Percentiles rank a stretch among this genome's conserved stretches.
Conservation (phyloP, 306 rosid genomes). For the Abrus pulchellus region DNA sequence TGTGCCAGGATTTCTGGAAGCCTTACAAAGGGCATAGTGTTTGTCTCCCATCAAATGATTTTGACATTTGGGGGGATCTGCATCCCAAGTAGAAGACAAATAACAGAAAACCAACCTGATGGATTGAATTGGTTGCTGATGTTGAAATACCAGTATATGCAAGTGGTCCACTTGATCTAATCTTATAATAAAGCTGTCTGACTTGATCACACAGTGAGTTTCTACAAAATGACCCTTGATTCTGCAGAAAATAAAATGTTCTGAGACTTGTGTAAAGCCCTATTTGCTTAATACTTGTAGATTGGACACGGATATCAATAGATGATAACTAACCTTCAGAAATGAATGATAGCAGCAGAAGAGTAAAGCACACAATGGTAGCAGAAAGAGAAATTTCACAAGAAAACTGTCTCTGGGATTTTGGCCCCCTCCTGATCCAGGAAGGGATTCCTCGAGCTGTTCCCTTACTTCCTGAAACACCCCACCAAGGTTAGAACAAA, state of each 20-base stretch:
- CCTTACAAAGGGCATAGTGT: slow-evolving; percentile 19
- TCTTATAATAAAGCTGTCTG: slow-evolving; percentile 76
- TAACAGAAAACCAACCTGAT: slow-evolving; percentile 65
- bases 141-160: slow-evolving; percentile 68
- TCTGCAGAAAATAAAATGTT: slow-evolving; percentile 61
- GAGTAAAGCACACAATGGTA: slow-evolving; percentile 77
- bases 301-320: slow-evolving; percentile 39
- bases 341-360: slow-evolving; percentile 69
- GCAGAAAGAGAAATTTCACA: slow-evolving; percentile 78
- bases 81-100: slow-evolving; percentile 29
- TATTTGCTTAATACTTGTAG: slow-evolving; percentile 15
- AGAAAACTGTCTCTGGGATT: slow-evolving; percentile 80
- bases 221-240: slow-evolving; percentile 69
- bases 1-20: slow-evolving; percentile 4
- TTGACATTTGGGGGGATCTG: slow-evolving; percentile 17
- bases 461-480: slow-evolving; percentile 80
- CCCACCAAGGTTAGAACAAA: slow-evolving; percentile 44
- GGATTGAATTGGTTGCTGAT: slow-evolving; percentile 58
- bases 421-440: slow-evolving; percentile 90
- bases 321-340: slow-evolving; percentile 67
- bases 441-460: slow-evolving; percentile 83
- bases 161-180: slow-evolving; percentile 74
- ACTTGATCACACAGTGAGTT: slow-evolving; percentile 72
- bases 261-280: slow-evolving; percentile 35
- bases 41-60: slow-evolving; percentile 39